Evolutionary conservation across 1,284 basidiomycete species (phyloP).

Genomic region (Moesziomyces globuligerus): DNA sequence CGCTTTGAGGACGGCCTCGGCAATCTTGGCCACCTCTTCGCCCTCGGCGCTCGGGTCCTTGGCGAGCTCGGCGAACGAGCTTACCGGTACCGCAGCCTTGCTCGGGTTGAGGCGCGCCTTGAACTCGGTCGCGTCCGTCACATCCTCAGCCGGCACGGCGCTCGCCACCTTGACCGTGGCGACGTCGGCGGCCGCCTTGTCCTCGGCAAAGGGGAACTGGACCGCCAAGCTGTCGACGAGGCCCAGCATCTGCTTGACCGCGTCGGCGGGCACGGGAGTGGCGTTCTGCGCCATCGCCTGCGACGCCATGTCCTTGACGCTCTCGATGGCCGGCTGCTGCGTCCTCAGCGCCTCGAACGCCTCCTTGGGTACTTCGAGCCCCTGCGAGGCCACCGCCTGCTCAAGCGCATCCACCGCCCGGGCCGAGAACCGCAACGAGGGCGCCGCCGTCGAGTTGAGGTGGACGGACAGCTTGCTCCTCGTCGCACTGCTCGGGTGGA

Average conservation of each 20-base stretch:
- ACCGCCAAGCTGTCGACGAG: constrained; percentile 75
- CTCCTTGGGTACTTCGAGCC: constrained; percentile 72
- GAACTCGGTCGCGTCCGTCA: constrained; percentile 77
- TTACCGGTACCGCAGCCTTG: constrained; percentile 69
- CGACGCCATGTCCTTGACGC: constrained; percentile 54
- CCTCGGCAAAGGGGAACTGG: constrained; percentile 69
- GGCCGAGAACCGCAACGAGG: constrained; percentile 74
- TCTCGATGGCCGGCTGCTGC: constrained; percentile 70
- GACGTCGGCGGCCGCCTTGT: constrained; percentile 72
- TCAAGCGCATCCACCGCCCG: constrained; percentile 77
- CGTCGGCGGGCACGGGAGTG: constrained; percentile 66
- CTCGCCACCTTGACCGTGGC: constrained; percentile 67
- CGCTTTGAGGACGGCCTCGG: constrained; percentile 14
- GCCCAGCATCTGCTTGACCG: constrained; percentile 71
- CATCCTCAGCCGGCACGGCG: constrained; percentile 71
- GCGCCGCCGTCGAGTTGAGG: constrained; percentile 70
- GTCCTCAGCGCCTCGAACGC: constrained; percentile 71
- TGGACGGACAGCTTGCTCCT: constrained; percentile 58
- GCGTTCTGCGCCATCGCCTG: constrained; percentile 66
- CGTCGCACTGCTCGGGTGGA: constrained; percentile 70
- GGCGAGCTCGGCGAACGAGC: constrained; percentile 39
- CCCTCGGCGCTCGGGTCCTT: constrained; percentile 41
- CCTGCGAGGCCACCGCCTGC: constrained; percentile 71
- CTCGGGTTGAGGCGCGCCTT: constrained; percentile 73
- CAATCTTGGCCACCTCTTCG: constrained; percentile 23